Evolutionary conservation across 2,329 filamentous ascomycete genomes (phyloP), one percentile per base, ranked within the genome.

Genomic region (Blastomyces parvus): DNA sequence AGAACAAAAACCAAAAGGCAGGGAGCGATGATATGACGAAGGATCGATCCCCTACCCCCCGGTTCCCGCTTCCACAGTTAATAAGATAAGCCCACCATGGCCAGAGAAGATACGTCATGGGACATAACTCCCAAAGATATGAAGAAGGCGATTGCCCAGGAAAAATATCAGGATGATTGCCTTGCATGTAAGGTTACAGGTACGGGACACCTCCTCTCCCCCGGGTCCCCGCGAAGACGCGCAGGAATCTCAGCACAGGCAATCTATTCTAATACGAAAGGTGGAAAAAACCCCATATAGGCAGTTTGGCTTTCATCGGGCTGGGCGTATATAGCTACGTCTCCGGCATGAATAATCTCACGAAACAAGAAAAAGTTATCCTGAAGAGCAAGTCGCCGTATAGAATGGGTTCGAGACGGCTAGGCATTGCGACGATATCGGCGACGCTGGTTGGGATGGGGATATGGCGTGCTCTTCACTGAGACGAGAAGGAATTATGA

Each of bases 271-370:
- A 46, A 33, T n/a, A 14, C 44, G 52, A 58, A 38, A n/a, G n/a
- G n/a, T n/a, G n/a, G n/a, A 36, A 9, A 36, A 36, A 27, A 44
- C 40, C 4, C 27, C 27, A 53, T 33, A 25, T 61, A 67, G 66
- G 66, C 2, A 87, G 88, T 70, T 82, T 86, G 48, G 88, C 89
- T 0, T 91, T 94, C 67, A 79, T 90, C 63, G 88, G 88, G 0
- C 83, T 93, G 19, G 89, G 86, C 3, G 86, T 82, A 0, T 94
- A 92, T 76, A 91, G 86, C 74, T 92, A 91, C 76, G 80, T 86
- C 65, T 89, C 88, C 2, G 90, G 90, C 64, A 88, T 86, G 75
- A 79, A 80, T 60, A 88, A 92, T 74, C 83, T 94, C 38, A 82
- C 86, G 69, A 80, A 82, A 69, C 87, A 90, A 73, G 81, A 83